Percentiles rank a stretch among this genome's conserved stretches.
Evolutionary conservation across 768 basidiomycete species (phyloP).

Genomic region (Postia placenta): DNA sequence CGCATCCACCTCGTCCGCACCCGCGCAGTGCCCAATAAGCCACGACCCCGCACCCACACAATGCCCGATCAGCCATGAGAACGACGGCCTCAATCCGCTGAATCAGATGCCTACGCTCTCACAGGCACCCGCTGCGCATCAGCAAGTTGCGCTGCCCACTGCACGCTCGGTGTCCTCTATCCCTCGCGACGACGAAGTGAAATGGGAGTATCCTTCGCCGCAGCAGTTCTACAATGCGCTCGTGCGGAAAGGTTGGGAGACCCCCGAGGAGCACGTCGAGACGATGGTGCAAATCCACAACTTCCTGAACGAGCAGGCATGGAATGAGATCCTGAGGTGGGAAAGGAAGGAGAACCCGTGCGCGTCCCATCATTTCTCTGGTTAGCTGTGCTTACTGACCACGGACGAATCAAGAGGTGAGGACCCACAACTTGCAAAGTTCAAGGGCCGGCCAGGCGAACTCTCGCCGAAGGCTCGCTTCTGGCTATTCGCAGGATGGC

Average conservation of each 20-base stretch:
- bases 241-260: constrained; percentile 94
- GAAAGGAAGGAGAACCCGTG: constrained; percentile 66
- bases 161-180: constrained; percentile 80
- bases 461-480: constrained; percentile 92
- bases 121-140: constrained; percentile 56
- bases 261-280: constrained; percentile 92
- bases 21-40: too few species aligned
- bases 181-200: constrained; percentile 52
- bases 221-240: constrained; percentile 99
- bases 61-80: constrained; percentile 59
- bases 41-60: constrained; percentile 33
- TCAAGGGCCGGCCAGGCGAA: constrained; percentile 88
- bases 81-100: constrained; percentile 47
- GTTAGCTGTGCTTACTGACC: neutral
- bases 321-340: constrained; percentile 93
- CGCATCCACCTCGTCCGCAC: constrained; percentile 11
- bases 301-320: constrained; percentile 94
- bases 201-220: constrained; percentile 95
- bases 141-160: constrained; percentile 58
- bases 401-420: constrained; percentile 43
- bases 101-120: constrained; percentile 90
- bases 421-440: constrained; percentile 70
- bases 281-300: constrained; percentile 99
- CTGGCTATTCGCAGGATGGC: constrained; percentile 80
- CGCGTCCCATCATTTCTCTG: constrained; percentile 22